These are phyloP conservation scores for Trichoderma gracile DNA, from an alignment of 2,329 filamentous ascomycete species.

Conservation along the genomic window DNA sequence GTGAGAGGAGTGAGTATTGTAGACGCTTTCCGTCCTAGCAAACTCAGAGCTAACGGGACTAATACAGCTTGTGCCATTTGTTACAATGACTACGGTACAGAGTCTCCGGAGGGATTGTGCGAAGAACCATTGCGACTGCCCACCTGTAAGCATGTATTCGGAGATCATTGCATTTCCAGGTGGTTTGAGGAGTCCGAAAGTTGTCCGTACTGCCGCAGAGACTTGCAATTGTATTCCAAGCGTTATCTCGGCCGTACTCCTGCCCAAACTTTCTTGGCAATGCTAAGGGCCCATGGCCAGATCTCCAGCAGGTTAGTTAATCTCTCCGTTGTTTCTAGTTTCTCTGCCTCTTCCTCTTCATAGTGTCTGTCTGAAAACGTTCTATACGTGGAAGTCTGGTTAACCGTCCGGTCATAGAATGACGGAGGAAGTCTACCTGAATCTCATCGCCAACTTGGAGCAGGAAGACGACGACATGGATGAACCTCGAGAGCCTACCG, in stretches of 20 bases:
- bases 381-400: not conserved
- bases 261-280: constrained; percentile 36
- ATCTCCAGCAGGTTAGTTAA: constrained; percentile 30
- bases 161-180: constrained; percentile 64
- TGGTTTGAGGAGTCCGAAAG: constrained; percentile 64
- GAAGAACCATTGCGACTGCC: constrained; percentile 61
- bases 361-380: too few species aligned
- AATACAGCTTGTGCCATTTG: constrained; percentile 61
- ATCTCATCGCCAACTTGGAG: constrained; percentile 26
- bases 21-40: not conserved
- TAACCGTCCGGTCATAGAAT: constrained; percentile 5
- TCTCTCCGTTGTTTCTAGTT: not conserved
- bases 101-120: constrained; percentile 58
- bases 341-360: not conserved
- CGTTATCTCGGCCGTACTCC: constrained; percentile 26
- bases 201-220: constrained; percentile 65
- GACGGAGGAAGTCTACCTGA: constrained; percentile 31
- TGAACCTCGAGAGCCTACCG: constrained; percentile 24
- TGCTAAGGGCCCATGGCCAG: constrained; percentile 36
- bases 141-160: constrained; percentile 65
- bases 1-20: constrained; percentile 49
- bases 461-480: constrained; percentile 28
- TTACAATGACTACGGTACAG: constrained; percentile 61
- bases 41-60: constrained; percentile 25
- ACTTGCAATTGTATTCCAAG: constrained; percentile 54